Evolutionary conservation across 2,329 filamentous ascomycete genomes (phyloP), one percentile per base, ranked within the genome.

Genomic region (Colletotrichum zoysiae): DNA sequence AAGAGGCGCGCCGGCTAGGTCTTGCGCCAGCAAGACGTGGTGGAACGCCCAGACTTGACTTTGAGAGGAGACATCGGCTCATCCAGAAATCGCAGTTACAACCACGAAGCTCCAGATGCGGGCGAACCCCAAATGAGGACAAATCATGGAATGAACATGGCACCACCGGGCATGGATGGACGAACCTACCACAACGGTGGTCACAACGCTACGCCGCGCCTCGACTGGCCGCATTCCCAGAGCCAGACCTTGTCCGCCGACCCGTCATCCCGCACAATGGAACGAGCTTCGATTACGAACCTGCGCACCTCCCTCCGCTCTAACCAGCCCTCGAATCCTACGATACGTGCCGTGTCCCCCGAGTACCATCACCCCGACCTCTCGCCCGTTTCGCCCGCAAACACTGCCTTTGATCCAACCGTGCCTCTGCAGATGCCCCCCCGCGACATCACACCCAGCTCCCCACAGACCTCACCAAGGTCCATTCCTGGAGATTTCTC

Each of bases 341-440:
- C 87, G 57, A 88, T 91, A 77, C 89, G 91, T 74, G 84, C 90
- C 68, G 90, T 93, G 74, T 93, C 91, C 73, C 91, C 91, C 75
- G 92, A 94, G 55, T 82, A 71, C 40, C 62, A 72, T 56, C 72
- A 69, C 35, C 60, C 65, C 56, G 63, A 65, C 23, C 42, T 57
- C 35, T 71, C 70, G 14, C 72, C 70, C 35, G 56, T 56, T 6
- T 44, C 53, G 56, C 35, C 70, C 26, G 26, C 67, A n/a, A 71
- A 57, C 62, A 46, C 71, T 50, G 50, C 63, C 16, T 73, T 69
- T 20, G 73, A 65, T 16, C 50, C 71, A 30, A 30, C 53, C 35
- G 51, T 55, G 16, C 53, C 59, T 56, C 42, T 70, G 53, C 76
- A 75, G 46, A 69, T 76, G 55, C 73, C 79, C 74, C 81, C 79